Conservation (phyloP, 495 filamentous ascomycete genomes). For the Lasiosphaeriaceae sp. region DNA sequence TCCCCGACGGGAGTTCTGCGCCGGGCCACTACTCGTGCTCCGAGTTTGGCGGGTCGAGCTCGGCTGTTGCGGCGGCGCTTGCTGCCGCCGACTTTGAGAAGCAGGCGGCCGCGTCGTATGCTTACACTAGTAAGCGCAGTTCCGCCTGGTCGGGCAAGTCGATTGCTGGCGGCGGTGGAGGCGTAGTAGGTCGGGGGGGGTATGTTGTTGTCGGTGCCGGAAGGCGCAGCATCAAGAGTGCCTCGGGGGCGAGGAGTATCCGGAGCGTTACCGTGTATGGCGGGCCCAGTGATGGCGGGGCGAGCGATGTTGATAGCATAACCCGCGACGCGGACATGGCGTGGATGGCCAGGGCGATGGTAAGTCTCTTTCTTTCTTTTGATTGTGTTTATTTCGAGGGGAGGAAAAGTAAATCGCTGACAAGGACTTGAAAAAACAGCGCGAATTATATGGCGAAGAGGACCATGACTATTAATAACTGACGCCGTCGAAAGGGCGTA, state of each 20-base stretch:
- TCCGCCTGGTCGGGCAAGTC: slow-evolving; percentile 1
- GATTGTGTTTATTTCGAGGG: slow-evolving; percentile 1
- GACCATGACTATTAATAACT: slow-evolving; percentile 3
- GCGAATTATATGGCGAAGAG: slow-evolving; percentile 23
- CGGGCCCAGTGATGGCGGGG: background rate
- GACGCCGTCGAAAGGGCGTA: too few relatives aligned
- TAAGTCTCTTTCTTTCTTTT: slow-evolving; percentile 3
- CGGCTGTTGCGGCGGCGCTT: slow-evolving; percentile 3
- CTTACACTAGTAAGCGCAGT: slow-evolving; percentile 5
- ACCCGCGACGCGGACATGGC: slow-evolving; percentile 14
- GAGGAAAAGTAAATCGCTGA: background rate
- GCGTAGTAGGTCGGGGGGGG: too few relatives aligned
- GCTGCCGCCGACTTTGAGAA: slow-evolving; percentile 5
- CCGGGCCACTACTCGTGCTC: slow-evolving; percentile 38
- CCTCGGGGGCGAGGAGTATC: background rate
- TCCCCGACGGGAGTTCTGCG: slow-evolving; percentile 51
- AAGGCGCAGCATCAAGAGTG: too few relatives aligned
- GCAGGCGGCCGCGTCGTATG: background rate
- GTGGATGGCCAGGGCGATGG: slow-evolving; percentile 28
- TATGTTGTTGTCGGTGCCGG: too few relatives aligned
- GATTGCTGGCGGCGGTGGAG: background rate
- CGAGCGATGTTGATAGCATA: background rate
- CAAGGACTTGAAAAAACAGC: slow-evolving; percentile 2
- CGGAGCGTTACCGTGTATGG: background rate
- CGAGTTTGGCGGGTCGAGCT: slow-evolving; percentile 2